These are phyloP conservation scores for Irpex lacteus DNA, from an alignment of 1,284 basidiomycete species.

Conservation along the genomic window DNA sequence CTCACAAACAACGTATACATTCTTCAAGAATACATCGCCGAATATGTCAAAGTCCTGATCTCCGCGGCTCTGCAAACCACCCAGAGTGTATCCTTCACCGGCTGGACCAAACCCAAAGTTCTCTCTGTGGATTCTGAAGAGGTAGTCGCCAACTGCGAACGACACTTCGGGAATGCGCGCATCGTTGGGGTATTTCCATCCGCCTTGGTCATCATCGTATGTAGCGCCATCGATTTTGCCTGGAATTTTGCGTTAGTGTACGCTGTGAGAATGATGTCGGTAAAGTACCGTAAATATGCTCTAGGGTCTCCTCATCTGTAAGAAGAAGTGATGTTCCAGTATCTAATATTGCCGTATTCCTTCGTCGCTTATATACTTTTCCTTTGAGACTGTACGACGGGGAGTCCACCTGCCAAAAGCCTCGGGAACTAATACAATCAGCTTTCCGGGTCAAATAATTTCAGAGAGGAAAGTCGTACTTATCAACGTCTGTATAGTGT, in stretches of 20 bases:
- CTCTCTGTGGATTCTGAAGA: constrained; percentile 30
- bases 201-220: constrained; percentile 33
- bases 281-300: constrained; percentile 27
- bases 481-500: constrained; percentile 27
- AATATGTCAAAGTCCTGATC: constrained; percentile 36
- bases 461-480: constrained; percentile 20
- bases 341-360: constrained; percentile 37
- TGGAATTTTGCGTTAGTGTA: neutral
- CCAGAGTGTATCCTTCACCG: constrained; percentile 25
- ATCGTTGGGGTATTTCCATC: constrained; percentile 33
- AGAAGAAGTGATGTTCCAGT: constrained; percentile 38
- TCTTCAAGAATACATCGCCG: constrained; percentile 37
- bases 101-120: constrained; percentile 30
- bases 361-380: constrained; percentile 21
- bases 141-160: constrained; percentile 32
- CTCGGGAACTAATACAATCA: constrained; percentile 23
- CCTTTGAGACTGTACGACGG: constrained; percentile 27
- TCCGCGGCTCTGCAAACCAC: constrained; percentile 36
- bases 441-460: neutral
- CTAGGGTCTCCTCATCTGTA: constrained; percentile 31
- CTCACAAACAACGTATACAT: constrained; percentile 38
- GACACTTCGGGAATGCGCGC: constrained; percentile 31
- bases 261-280: neutral
- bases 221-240: constrained; percentile 29
- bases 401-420: constrained; percentile 34